These are phyloP conservation scores for Urtica urens DNA, from an alignment of 306 rosid genomes.

Conservation along the genomic window DNA sequence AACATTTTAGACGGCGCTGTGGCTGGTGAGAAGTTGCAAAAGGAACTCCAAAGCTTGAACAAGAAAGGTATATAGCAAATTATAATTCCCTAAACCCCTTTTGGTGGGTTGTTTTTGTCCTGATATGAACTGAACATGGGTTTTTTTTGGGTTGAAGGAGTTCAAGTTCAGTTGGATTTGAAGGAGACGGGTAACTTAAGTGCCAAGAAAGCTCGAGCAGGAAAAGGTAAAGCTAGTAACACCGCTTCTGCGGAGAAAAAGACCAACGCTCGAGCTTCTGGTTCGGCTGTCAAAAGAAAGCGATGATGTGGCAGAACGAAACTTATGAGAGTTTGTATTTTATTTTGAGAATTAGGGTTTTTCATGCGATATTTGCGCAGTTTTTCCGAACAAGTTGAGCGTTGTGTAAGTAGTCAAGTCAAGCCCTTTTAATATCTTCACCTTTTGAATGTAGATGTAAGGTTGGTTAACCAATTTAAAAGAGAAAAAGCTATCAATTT, in stretches of 20 bases:
- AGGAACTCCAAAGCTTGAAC: constrained; percentile 70
- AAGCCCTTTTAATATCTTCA: no score
- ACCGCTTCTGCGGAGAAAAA: constrained; percentile 41
- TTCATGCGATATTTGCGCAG: constrained; percentile 4
- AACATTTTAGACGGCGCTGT: constrained; percentile 32
- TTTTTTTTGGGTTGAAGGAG: constrained; percentile 30
- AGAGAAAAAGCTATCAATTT: no score
- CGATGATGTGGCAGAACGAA: constrained; percentile 39
- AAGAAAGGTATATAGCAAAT: constrained; percentile 49
- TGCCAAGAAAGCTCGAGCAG: constrained; percentile 48
- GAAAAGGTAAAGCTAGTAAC: constrained; percentile 59
- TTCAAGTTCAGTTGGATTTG: constrained; percentile 65
- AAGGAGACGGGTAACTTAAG: constrained; percentile 52
- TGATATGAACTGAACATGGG: neutral
- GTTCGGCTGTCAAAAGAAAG: constrained; percentile 63
- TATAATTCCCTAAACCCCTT: neutral
- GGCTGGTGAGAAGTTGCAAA: constrained; percentile 65
- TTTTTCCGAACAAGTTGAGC: no score
- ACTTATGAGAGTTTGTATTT: neutral
- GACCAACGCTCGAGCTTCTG: constrained; percentile 42
- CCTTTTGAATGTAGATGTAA: no score
- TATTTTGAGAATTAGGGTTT: neutral
- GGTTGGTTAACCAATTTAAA: no score
- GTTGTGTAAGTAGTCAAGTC: no score
- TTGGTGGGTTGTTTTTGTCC: neutral